Evolutionary conservation across 768 basidiomycete species (phyloP).

Genomic region (Kwoniella europaea): DNA sequence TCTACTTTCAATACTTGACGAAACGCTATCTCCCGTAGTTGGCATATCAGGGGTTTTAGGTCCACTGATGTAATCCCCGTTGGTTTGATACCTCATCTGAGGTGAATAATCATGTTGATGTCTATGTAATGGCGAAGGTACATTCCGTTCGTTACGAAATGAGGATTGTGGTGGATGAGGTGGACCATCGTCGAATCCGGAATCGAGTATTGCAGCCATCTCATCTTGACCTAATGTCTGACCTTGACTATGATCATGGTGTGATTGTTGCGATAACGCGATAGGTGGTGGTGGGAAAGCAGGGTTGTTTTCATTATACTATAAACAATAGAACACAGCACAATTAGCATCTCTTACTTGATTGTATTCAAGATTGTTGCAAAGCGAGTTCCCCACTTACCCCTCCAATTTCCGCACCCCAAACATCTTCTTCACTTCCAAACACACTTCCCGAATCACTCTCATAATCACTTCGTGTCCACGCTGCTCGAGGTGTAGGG

Average conservation of each 20-base stretch:
- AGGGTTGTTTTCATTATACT: constrained; percentile 81
- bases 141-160: constrained; percentile 19
- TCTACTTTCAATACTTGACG: constrained; percentile 46
- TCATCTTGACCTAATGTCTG: constrained; percentile 71
- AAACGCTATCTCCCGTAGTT: constrained; percentile 34
- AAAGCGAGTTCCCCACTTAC: too few species aligned
- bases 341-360: too few species aligned
- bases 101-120: constrained; percentile 29
- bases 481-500: constrained; percentile 32
- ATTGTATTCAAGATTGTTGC: too few species aligned
- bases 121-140: constrained; percentile 32
- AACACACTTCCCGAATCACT: constrained; percentile 75
- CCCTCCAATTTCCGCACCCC: constrained; percentile 91
- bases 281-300: constrained; percentile 83
- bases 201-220: constrained; percentile 89
- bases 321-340: too few species aligned
- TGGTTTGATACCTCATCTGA: constrained; percentile 14
- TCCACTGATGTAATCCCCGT: constrained; percentile 1
- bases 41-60: constrained; percentile 32
- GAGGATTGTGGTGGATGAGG: constrained; percentile 59
- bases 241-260: constrained; percentile 44
- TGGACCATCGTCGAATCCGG: constrained; percentile 78
- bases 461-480: constrained; percentile 46
- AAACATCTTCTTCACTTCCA: constrained; percentile 87
- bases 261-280: constrained; percentile 63